phyloP scores from a whole-genome alignment of 1,139 yeast species.

The Nakaseomyces bracarensis region DNA sequence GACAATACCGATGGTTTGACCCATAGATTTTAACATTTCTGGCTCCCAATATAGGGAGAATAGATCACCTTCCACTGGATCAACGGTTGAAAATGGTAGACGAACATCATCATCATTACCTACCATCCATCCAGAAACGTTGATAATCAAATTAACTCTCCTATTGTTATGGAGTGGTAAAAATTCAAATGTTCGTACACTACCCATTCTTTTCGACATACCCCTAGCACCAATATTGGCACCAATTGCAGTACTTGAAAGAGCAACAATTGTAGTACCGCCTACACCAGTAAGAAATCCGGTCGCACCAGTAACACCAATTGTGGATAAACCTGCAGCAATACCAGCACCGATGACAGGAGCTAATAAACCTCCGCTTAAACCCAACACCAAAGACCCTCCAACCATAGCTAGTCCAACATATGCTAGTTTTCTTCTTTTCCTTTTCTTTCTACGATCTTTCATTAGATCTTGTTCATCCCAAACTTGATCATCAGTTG shows the following conservation, averaged over 20 bases:
- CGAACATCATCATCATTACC: constrained; percentile 94
- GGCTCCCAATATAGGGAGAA: constrained; percentile 96
- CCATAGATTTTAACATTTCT: constrained; percentile 91
- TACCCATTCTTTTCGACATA: constrained; percentile 80
- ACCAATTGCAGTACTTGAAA: constrained; percentile 87
- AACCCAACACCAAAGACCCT: constrained; percentile 87
- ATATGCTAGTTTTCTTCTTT: constrained; percentile 65
- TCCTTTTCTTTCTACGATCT: constrained; percentile 55
- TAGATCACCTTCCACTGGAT: constrained; percentile 95
- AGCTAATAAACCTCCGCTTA: constrained; percentile 90
- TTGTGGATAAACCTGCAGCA: constrained; percentile 93
- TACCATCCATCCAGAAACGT: constrained; percentile 97
- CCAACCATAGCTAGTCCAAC: constrained; percentile 97
- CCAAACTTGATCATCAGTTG: constrained; percentile 62
- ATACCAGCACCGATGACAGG: constrained; percentile 98
- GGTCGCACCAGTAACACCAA: constrained; percentile 86
- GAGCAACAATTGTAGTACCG: constrained; percentile 89
- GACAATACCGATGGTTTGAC: constrained; percentile 86
- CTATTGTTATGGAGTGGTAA: constrained; percentile 87
- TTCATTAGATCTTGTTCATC: constrained; percentile 66
- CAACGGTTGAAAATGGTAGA: constrained; percentile 90
- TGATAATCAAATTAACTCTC: constrained; percentile 77
- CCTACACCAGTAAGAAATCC: constrained; percentile 95
- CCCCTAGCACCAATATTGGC: constrained; percentile 82
- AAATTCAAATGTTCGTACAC: constrained; percentile 88